Evolutionary conservation across 2,329 filamentous ascomycete species (phyloP).

Genomic region (Sclerotinia sclerotiorum): DNA sequence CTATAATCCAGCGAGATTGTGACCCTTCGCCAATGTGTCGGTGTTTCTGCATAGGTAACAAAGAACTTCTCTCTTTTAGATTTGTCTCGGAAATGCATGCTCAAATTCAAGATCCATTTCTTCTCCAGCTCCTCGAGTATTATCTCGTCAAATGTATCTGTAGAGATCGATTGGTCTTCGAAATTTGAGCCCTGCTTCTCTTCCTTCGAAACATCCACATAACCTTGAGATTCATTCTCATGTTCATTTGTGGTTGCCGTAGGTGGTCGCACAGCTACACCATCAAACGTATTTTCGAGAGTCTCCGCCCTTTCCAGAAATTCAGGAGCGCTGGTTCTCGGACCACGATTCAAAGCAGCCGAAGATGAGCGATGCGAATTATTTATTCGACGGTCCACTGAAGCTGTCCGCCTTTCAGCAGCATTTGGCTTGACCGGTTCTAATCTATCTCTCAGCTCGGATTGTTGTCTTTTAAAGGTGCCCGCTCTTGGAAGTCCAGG

Average conservation of each 20-base stretch:
- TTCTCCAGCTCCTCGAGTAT: conserved; percentile 81
- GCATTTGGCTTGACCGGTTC: conserved; percentile 62
- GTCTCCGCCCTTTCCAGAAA: conserved; percentile 32
- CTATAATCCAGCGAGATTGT: conserved; percentile 95
- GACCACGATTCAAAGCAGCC: conserved; percentile 27
- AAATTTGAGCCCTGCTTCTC: conserved; percentile 32
- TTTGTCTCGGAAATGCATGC: conserved; percentile 95
- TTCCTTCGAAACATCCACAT: conserved; percentile 36
- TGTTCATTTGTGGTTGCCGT: conserved; percentile 27
- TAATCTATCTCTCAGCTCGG: conserved; percentile 73
- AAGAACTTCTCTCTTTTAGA: conserved; percentile 97
- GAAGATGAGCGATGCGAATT: conserved; percentile 32
- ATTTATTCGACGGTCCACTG: conserved; percentile 53
- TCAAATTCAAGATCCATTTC: conserved; percentile 94
- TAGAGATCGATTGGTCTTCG: conserved; percentile 38
- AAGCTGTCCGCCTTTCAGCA: conserved; percentile 70
- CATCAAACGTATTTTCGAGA: conserved; percentile 30
- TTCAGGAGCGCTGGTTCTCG: conserved; percentile 39
- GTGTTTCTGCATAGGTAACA: conserved; percentile 83
- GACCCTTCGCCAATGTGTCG: conserved; percentile 78
- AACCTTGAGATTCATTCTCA: conserved; percentile 32
- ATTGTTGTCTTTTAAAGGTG: conserved; percentile 81
- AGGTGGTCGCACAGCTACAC: conserved; percentile 24
- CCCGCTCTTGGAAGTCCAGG: conserved; percentile 73
- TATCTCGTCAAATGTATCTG: conserved; percentile 54